A percentile compares a stretch with the other conserved stretches of the same genome.
Conservation (phyloP, 495 filamentous ascomycete genomes). For the Parathielavia appendiculata region DNA sequence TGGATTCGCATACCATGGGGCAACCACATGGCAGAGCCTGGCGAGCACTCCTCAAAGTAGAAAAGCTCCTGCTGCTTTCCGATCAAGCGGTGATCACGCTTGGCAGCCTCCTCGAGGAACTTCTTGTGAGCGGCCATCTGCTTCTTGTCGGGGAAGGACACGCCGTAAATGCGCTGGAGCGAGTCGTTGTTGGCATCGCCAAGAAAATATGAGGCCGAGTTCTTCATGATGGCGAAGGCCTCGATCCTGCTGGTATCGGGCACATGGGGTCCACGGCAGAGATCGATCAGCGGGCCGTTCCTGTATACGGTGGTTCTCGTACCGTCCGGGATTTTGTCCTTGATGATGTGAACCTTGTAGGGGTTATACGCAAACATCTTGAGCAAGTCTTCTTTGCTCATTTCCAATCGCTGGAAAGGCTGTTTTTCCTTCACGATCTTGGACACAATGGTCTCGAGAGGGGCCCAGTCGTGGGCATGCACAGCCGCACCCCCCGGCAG, state of each 20-base stretch:
- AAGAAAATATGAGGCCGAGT: constrained; percentile 94
- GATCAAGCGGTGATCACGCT: constrained; percentile 86
- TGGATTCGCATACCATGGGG: constrained; percentile 89
- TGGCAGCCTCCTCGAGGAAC: constrained; percentile 91
- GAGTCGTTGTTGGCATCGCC: constrained; percentile 90
- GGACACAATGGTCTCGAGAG: constrained; percentile 66
- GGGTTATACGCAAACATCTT: constrained; percentile 93
- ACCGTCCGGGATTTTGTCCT: constrained; percentile 81
- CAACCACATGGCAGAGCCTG: constrained; percentile 90
- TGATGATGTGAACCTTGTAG: constrained; percentile 87
- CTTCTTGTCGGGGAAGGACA: constrained; percentile 98
- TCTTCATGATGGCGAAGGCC: constrained; percentile 85
- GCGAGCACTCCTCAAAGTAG: constrained; percentile 89
- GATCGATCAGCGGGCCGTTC: constrained; percentile 50
- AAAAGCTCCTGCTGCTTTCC: constrained; percentile 94
- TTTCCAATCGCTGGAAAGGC: constrained; percentile 80
- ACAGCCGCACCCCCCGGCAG: constrained; percentile 72
- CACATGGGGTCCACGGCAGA: constrained; percentile 67
- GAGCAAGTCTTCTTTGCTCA: constrained; percentile 82
- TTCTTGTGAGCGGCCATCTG: constrained; percentile 82
- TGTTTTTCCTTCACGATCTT: constrained; percentile 94
- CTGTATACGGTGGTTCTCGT: constrained; percentile 91
- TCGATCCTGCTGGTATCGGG: constrained; percentile 90
- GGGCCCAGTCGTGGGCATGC: constrained; percentile 66
- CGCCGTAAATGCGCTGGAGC: constrained; percentile 89